Evolutionary conservation across 345 rosid species (phyloP).

Genomic region (Populus simonii): DNA sequence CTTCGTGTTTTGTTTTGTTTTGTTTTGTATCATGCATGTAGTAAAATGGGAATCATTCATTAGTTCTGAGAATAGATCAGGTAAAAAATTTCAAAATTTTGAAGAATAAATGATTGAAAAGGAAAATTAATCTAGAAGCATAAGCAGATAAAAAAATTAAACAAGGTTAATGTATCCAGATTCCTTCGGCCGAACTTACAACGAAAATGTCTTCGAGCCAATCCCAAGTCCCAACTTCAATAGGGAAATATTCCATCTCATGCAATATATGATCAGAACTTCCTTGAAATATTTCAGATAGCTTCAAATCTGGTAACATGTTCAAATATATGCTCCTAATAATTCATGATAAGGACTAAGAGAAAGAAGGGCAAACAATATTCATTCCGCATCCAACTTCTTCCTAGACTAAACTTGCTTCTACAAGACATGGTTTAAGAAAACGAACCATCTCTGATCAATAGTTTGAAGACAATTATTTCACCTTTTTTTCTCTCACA

Average conservation of each 20-base stretch:
- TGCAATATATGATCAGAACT: neutral
- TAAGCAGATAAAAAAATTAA: neutral
- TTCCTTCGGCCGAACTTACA: neutral
- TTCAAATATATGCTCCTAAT: neutral
- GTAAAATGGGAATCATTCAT: neutral
- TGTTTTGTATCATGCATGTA: neutral
- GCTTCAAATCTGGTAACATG: neutral
- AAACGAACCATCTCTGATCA: neutral
- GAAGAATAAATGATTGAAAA: neutral
- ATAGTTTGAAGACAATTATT: neutral
- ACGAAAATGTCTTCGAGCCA: neutral
- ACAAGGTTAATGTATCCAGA: neutral
- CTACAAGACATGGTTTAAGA: neutral
- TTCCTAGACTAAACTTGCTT: neutral
- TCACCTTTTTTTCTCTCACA: neutral
- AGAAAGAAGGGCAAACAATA: neutral
- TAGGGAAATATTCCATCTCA: neutral
- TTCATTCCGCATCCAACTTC: neutral
- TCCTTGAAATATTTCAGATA: neutral
- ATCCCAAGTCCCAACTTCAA: neutral
- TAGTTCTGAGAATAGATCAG: neutral
- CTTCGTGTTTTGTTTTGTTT: neutral
- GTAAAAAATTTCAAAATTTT: neutral
- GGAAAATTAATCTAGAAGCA: neutral
- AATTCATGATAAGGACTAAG: neutral